phyloP scores from a whole-genome alignment of 345 rosid species.

The Acer negundo region DNA sequence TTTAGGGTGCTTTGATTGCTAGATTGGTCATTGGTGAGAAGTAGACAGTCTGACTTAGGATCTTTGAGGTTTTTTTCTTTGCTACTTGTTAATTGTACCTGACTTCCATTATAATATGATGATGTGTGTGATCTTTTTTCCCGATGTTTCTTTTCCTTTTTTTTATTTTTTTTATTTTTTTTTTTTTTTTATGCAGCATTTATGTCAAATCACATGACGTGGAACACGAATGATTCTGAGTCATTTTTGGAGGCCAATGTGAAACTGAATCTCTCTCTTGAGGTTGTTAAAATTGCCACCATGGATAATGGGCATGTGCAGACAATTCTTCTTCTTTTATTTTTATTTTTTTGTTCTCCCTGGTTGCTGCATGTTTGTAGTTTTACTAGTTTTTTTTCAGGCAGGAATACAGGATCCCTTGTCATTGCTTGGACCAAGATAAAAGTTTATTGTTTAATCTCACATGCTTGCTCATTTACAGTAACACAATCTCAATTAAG shows the following conservation, averaged over 20 bases:
- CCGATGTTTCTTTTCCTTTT: neutral
- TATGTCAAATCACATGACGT: slow-evolving; percentile 71
- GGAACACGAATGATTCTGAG: slow-evolving; percentile 58
- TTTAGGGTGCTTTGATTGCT: neutral
- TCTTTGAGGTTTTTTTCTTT: slow-evolving; percentile 5
- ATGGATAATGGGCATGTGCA: neutral
- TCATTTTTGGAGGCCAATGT: slow-evolving; percentile 74
- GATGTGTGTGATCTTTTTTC: slow-evolving; percentile 11
- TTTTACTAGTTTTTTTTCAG: neutral
- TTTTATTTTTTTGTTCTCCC: neutral
- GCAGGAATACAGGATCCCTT: neutral
- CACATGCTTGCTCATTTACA: neutral
- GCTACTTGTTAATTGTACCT: neutral
- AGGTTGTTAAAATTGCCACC: slow-evolving; percentile 45
- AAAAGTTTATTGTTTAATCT: neutral
- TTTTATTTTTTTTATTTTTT: slow-evolving; percentile 10
- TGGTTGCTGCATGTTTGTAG: neutral
- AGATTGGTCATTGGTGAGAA: neutral
- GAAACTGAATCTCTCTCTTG: slow-evolving; percentile 61
- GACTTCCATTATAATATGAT: slow-evolving; percentile 1
- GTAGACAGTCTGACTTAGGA: neutral
- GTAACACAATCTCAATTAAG: neutral
- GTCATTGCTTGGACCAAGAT: neutral
- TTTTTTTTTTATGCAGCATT: slow-evolving; percentile 48
- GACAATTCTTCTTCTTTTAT: neutral